A percentile compares a stretch with the other conserved stretches of the same genome.
phyloP scores from a whole-genome alignment of 2,329 filamentous ascomycete genomes.

The Trichoderma arundinaceum region DNA sequence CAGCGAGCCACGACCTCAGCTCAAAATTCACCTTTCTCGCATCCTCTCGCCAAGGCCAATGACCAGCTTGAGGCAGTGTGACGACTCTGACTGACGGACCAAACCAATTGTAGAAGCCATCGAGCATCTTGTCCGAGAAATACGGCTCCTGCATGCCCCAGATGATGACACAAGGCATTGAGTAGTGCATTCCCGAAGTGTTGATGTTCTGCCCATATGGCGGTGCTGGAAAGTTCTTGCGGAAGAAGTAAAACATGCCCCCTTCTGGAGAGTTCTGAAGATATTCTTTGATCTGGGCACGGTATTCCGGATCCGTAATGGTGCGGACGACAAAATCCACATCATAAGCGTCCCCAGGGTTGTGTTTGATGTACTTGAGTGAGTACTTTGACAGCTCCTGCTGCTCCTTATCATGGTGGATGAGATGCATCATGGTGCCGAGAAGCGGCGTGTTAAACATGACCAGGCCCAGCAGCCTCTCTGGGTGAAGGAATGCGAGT shows the following conservation, averaged over 20 bases:
- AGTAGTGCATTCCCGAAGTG: neutral
- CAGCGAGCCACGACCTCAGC: neutral
- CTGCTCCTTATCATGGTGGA: neutral
- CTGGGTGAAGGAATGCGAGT: neutral
- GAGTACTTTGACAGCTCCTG: conserved; percentile 3
- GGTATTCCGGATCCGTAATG: neutral
- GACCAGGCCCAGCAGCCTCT: neutral
- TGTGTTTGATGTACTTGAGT: conserved; percentile 4
- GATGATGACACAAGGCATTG: neutral
- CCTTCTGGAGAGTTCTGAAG: conserved; percentile 1
- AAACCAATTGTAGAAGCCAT: neutral
- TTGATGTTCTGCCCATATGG: conserved; percentile 1
- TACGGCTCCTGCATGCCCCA: conserved; percentile 5
- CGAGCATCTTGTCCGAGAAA: neutral
- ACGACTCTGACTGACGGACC: neutral
- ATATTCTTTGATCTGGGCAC: neutral
- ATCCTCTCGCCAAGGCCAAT: neutral
- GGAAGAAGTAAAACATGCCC: neutral
- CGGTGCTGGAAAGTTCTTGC: neutral
- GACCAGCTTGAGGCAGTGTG: neutral
- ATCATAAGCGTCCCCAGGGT: neutral
- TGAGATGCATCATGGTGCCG: neutral
- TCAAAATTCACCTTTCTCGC: neutral
- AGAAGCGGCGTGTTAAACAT: conserved; percentile 14
- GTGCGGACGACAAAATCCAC: neutral